These are phyloP conservation scores for Zymoseptoria brevis DNA, from an alignment of 2,329 filamentous ascomycete species.

Conservation along the genomic window DNA sequence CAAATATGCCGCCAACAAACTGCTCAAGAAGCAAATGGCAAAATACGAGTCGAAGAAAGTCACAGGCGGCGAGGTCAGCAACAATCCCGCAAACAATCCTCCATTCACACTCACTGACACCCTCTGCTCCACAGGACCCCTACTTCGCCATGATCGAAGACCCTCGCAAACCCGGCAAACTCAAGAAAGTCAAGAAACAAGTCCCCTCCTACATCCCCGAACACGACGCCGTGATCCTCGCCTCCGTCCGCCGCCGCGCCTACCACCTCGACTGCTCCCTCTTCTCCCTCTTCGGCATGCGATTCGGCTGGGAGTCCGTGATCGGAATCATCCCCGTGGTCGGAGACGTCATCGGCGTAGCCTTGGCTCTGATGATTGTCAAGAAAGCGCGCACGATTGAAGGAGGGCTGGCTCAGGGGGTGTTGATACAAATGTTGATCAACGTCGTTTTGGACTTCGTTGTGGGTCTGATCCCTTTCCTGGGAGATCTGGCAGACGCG, in stretches of 20 bases:
- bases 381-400: constrained; percentile 65
- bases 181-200: constrained; percentile 78
- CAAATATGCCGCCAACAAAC: constrained; percentile 45
- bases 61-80: constrained; percentile 33
- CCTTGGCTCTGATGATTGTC: constrained; percentile 69
- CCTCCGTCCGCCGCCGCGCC: constrained; percentile 74
- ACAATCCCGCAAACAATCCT: neutral
- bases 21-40: constrained; percentile 40
- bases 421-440: constrained; percentile 66
- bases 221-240: constrained; percentile 74
- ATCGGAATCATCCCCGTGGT: constrained; percentile 76
- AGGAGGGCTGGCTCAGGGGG: constrained; percentile 58
- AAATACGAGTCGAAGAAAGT: constrained; percentile 40
- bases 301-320: constrained; percentile 82
- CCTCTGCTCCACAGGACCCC: constrained; percentile 57
- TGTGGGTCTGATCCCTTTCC: constrained; percentile 64
- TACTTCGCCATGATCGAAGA: constrained; percentile 80
- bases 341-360: constrained; percentile 66
- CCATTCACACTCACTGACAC: constrained; percentile 7
- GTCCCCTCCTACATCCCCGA: constrained; percentile 73
- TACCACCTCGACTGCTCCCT: constrained; percentile 79
- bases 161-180: constrained; percentile 62
- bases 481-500: constrained; percentile 70
- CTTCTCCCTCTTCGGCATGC: constrained; percentile 71
- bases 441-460: constrained; percentile 70